Percentiles rank a stretch among this genome's conserved stretches.
phyloP scores from a whole-genome alignment of 2,329 filamentous ascomycete species.

The Cercospora brassicicola region DNA sequence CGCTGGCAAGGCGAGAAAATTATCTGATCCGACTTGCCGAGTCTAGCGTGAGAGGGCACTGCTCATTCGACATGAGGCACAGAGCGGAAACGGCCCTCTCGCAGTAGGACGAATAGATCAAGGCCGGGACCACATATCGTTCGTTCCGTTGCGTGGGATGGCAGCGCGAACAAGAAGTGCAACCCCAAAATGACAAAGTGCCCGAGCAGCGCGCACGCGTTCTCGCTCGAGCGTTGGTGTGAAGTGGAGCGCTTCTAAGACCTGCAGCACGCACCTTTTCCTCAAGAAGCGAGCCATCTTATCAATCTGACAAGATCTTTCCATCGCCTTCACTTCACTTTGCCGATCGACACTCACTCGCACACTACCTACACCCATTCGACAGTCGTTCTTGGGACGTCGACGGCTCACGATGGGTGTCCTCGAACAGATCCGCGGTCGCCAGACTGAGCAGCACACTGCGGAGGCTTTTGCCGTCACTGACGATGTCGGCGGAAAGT shows the following conservation, averaged over 20 bases:
- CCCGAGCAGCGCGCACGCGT: neutral
- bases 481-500: conserved; percentile 10
- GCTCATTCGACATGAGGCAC: neutral
- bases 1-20: neutral
- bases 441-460: conserved; percentile 16
- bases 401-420: conserved; percentile 14
- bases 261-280: neutral
- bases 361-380: no score
- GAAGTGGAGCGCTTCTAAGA: neutral
- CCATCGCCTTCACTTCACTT: neutral
- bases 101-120: neutral
- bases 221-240: neutral
- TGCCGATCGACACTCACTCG: neutral
- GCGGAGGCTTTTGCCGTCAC: conserved; percentile 5
- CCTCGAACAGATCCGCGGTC: conserved; percentile 18
- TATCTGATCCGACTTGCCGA: neutral
- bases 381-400: neutral
- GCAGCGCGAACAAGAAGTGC: neutral
- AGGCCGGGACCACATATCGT: neutral
- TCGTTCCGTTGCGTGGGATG: neutral
- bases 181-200: neutral
- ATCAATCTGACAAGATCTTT: conserved; percentile 15
- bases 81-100: neutral
- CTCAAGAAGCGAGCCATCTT: conserved; percentile 1
- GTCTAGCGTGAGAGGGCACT: neutral